Evolutionary conservation across 176 grass and related monocot species (phyloP), one percentile per base, ranked within the genome.

Genomic region (Triticum turgidum): DNA sequence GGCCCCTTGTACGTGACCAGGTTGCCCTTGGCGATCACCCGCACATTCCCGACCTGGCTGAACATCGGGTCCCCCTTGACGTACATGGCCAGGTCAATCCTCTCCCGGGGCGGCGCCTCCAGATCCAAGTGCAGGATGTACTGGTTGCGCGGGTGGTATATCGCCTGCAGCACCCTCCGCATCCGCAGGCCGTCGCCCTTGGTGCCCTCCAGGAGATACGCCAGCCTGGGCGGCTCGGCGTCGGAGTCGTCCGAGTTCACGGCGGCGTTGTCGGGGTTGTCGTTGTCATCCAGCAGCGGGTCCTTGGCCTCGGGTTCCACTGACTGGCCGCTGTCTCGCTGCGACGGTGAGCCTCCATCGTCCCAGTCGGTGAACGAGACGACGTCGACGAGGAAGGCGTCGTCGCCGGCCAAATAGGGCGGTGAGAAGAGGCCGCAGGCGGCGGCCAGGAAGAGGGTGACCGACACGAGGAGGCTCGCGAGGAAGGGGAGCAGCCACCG

Each of bases 81-180:
- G 54, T 94, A 97, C 86, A 92, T 92, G 5, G 90, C 86, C 8
- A 94, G 81, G 75, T 94, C 92, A 42, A 94, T 94, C 62, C 95
- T 85, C 89, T 97, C 95, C 89, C 90, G 80, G 3, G 88, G 88
- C 47, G 95, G 89, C 12, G 95, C 95, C 90, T 94, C 95, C 65
- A 97, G 75, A 69, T 97, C 95, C 45, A 97, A 72, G 62, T 97
- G 95, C 35, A 97, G 88, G 75, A 97, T 92, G 88, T 97, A 97
- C 80, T 90, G 90, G 86, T 97, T 98, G 65, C 88, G 88, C 37
- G 95, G 91, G 49, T 98, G 95, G 87, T 95, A 98, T 77, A 92
- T 90, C 61, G 91, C 91, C 86, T 94, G 94, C 83, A 99, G 85
- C 51, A 92, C 84, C 83, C 97, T 86, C 80, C 94, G 88, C 88